Evolutionary conservation across 2,329 filamentous ascomycete genomes (phyloP).

Genomic region (Cladosporium phlei): DNA sequence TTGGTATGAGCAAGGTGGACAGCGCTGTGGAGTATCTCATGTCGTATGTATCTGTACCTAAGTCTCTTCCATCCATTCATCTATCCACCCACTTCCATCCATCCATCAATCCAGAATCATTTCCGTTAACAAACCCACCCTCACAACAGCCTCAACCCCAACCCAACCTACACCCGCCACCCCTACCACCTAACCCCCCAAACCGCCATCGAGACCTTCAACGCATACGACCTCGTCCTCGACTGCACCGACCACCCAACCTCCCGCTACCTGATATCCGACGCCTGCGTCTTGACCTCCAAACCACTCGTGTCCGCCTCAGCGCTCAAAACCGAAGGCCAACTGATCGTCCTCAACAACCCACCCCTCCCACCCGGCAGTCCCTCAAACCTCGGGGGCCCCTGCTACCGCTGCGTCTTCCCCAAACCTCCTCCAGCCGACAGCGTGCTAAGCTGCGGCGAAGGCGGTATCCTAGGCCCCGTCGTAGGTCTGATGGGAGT

Average conservation of each 20-base stretch:
- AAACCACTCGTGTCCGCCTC: constrained; percentile 86
- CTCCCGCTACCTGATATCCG: constrained; percentile 86
- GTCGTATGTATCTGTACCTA: constrained; percentile 38
- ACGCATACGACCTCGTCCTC: constrained; percentile 73
- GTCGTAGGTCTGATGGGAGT: constrained; percentile 93
- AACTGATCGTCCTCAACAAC: constrained; percentile 82
- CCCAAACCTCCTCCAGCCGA: constrained; percentile 79
- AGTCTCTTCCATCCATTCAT: neutral
- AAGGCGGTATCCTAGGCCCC: constrained; percentile 86
- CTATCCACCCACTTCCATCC: neutral
- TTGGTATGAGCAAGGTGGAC: constrained; percentile 75
- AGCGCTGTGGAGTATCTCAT: constrained; percentile 52
- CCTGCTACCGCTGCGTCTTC: constrained; percentile 93
- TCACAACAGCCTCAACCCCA: constrained; percentile 70
- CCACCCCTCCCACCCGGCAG: constrained; percentile 61
- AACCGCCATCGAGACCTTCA: constrained; percentile 63
- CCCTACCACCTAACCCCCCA: constrained; percentile 60
- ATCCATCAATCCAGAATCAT: neutral
- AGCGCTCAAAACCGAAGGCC: constrained; percentile 81
- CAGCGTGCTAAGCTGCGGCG: constrained; percentile 79
- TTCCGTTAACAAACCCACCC: too few species aligned
- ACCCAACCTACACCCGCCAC: constrained; percentile 60
- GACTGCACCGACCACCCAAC: constrained; percentile 95
- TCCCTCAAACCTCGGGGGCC: constrained; percentile 62
- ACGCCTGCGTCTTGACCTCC: constrained; percentile 72